These are phyloP conservation scores for Candida yuanshanica DNA, from an alignment of 805 yeast genomes.

Conservation along the genomic window DNA sequence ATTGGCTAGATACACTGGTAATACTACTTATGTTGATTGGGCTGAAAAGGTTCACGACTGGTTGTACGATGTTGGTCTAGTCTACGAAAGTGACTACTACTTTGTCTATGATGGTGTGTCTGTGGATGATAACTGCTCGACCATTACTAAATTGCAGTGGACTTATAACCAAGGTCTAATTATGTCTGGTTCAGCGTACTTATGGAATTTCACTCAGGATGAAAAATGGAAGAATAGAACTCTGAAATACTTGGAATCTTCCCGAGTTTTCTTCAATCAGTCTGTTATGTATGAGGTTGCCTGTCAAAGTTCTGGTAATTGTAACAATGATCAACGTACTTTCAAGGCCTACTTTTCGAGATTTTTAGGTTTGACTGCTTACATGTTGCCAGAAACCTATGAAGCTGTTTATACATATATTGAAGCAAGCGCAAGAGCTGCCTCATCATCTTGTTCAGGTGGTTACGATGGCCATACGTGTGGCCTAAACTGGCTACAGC, in stretches of 20 bases:
- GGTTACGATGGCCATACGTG: constrained; percentile 80
- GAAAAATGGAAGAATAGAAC: constrained; percentile 55
- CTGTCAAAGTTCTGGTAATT: constrained; percentile 50
- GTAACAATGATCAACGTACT: constrained; percentile 71
- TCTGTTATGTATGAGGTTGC: constrained; percentile 64
- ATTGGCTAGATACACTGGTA: constrained; percentile 71
- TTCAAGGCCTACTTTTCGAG: constrained; percentile 68
- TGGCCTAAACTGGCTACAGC: constrained; percentile 62
- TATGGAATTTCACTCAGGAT: constrained; percentile 58
- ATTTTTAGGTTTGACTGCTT: constrained; percentile 57
- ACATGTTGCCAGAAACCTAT: constrained; percentile 50
- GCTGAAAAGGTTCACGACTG: constrained; percentile 74
- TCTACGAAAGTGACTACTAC: constrained; percentile 33
- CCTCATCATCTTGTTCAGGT: constrained; percentile 75
- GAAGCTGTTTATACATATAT: constrained; percentile 41
- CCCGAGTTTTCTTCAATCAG: constrained; percentile 53
- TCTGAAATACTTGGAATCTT: constrained; percentile 37
- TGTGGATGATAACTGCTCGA: constrained; percentile 44
- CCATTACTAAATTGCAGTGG: constrained; percentile 55
- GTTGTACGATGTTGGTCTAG: constrained; percentile 46
- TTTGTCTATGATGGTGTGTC: constrained; percentile 60
- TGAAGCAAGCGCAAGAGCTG: constrained; percentile 55
- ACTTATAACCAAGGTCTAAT: constrained; percentile 68
- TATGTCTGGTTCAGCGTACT: constrained; percentile 63
- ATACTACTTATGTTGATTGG: constrained; percentile 66